phyloP scores from a whole-genome alignment of 768 basidiomycete genomes.

The Tricholomella constricta region DNA sequence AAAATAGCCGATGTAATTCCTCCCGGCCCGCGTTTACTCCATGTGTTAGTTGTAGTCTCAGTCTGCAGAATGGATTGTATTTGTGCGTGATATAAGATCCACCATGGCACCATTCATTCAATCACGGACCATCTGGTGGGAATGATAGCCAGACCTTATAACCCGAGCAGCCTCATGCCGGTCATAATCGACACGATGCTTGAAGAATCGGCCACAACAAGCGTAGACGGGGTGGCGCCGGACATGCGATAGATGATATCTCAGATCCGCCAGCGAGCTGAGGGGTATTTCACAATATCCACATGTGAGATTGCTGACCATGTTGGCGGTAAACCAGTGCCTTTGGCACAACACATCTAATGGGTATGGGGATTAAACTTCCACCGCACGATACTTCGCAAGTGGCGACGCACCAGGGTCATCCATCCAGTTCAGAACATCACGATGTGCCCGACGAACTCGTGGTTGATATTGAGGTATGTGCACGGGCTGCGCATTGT shows the following conservation, averaged over 20 bases:
- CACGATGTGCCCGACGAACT: neutral
- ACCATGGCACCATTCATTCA: no score
- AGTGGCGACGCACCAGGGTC: conserved; percentile 18
- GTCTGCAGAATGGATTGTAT: no score
- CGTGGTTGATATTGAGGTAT: neutral
- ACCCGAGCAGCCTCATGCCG: conserved; percentile 14
- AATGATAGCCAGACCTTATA: conserved; percentile 9
- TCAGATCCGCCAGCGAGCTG: conserved; percentile 25
- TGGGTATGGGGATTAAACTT: no score
- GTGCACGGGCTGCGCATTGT: neutral
- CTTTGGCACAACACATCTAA: conserved; percentile 17
- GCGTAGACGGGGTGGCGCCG: conserved; percentile 25
- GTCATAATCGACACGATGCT: conserved; percentile 21
- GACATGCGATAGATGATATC: conserved; percentile 24
- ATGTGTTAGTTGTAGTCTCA: no score
- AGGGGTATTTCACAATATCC: conserved; percentile 26
- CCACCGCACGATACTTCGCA: neutral
- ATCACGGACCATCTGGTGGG: conserved; percentile 1
- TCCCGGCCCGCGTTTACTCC: no score
- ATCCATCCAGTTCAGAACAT: conserved; percentile 24
- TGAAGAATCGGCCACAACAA: conserved; percentile 29
- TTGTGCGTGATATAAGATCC: no score
- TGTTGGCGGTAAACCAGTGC: conserved; percentile 25
- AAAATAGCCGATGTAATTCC: conserved; percentile 4
- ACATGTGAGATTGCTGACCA: conserved; percentile 24